These are phyloP conservation scores for Scheffersomyces amazonensis DNA, from an alignment of 805 yeast genomes.

Conservation along the genomic window DNA sequence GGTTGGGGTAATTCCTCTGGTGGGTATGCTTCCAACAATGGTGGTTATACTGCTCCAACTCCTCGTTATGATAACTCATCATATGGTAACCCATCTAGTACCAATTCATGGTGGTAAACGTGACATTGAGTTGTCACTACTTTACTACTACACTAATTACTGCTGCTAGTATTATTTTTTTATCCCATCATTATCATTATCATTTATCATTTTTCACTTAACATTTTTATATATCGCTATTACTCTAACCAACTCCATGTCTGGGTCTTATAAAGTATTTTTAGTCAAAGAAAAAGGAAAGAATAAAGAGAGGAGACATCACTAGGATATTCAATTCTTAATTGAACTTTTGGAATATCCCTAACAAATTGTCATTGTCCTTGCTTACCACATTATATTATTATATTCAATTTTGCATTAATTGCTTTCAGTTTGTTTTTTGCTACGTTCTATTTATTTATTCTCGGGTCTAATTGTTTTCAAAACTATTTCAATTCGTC, in stretches of 20 bases:
- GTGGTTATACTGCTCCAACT: constrained; percentile 11
- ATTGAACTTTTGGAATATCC: no score
- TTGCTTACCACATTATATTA: no score
- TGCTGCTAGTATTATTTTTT: not conserved
- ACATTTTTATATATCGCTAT: constrained; percentile 1
- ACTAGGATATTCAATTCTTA: no score
- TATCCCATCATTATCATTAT: constrained; percentile 1
- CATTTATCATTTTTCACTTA: not conserved
- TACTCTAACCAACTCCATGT: constrained; percentile 3
- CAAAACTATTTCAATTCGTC: no score
- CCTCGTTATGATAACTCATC: constrained; percentile 21
- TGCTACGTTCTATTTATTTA: no score
- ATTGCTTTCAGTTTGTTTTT: no score
- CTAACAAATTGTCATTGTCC: no score
- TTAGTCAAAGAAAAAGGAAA: not conserved
- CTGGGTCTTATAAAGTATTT: constrained; percentile 3
- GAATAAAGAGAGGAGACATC: constrained; percentile 3
- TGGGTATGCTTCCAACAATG: constrained; percentile 7
- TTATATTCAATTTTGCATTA: not conserved
- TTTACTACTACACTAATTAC: not conserved
- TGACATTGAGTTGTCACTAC: no score
- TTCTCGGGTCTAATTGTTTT: no score
- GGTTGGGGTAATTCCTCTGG: constrained; percentile 15
- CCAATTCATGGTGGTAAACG: constrained; percentile 44
- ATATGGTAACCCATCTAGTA: constrained; percentile 34